Percentiles rank a stretch among this genome's conserved stretches.
phyloP scores from a whole-genome alignment of 306 rosid species.

The Medicago ruthenica region DNA sequence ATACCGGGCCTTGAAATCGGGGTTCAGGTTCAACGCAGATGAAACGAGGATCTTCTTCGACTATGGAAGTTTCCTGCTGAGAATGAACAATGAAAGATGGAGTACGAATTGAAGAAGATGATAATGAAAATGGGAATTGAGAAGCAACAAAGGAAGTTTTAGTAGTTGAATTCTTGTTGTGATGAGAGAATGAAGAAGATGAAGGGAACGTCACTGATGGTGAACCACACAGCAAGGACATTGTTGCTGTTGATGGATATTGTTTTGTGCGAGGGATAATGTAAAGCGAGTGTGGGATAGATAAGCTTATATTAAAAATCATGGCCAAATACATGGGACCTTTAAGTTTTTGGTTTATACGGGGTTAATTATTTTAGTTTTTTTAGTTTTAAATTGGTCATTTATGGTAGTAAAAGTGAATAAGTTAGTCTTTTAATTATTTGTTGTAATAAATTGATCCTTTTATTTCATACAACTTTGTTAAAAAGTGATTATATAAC shows the following conservation, averaged over 20 bases:
- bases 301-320: too few species aligned
- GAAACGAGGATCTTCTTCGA: conserved; percentile 68
- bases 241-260: background rate
- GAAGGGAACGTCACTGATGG: conserved; percentile 48
- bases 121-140: conserved; percentile 37
- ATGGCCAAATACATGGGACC: too few species aligned
- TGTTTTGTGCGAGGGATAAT: too few species aligned
- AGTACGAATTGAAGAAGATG: conserved; percentile 36
- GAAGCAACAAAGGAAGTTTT: conserved; percentile 50
- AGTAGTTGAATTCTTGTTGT: conserved; percentile 16
- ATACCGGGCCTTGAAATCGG: conserved; percentile 80
- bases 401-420: too few species aligned
- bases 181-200: conserved; percentile 46
- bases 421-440: too few species aligned
- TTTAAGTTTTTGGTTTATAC: too few species aligned
- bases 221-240: conserved; percentile 53
- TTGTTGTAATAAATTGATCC: too few species aligned
- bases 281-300: too few species aligned
- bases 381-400: too few species aligned
- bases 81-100: conserved; percentile 50
- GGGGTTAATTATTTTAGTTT: too few species aligned
- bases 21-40: conserved; percentile 78
- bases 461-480: too few species aligned
- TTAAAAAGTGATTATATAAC: too few species aligned
- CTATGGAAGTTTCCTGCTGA: conserved; percentile 48